phyloP scores from a whole-genome alignment of 75 land plant genomes.

The Azolla pinnata region DNA sequence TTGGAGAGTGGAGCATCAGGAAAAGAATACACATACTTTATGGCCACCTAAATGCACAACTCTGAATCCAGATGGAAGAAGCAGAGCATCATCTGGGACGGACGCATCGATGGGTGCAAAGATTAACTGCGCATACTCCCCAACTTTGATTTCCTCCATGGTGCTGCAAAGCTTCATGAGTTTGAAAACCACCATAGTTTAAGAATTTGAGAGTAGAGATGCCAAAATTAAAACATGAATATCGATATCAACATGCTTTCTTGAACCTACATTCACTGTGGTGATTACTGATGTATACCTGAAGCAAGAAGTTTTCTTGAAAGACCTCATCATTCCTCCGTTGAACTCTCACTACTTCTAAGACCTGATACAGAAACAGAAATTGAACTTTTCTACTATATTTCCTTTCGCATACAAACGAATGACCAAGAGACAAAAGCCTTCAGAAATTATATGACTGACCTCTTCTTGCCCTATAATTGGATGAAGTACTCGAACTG shows the following conservation, averaged over 20 bases:
- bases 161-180: slow-evolving; percentile 31
- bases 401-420: too few relatives aligned
- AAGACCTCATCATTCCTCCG: slow-evolving; percentile 14
- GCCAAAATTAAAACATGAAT: too few relatives aligned
- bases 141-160: slow-evolving; percentile 30
- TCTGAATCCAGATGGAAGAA: slow-evolving; percentile 37
- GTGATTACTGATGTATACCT: too few relatives aligned
- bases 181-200: too few relatives aligned
- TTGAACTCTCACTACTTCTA: slow-evolving; percentile 27
- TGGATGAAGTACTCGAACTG: not conserved
- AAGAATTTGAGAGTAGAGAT: too few relatives aligned
- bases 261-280: too few relatives aligned
- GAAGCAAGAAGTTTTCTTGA: slow-evolving; percentile 21
- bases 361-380: too few relatives aligned
- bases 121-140: slow-evolving; percentile 32
- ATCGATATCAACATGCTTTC: too few relatives aligned
- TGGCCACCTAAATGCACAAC: slow-evolving; percentile 28
- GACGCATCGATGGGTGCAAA: slow-evolving; percentile 43
- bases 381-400: too few relatives aligned
- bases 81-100: slow-evolving; percentile 32
- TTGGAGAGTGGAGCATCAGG: not conserved
- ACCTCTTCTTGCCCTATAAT: not conserved
- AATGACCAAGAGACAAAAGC: too few relatives aligned
- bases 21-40: slow-evolving; percentile 27
- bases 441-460: too few relatives aligned